Percentiles rank a stretch among this genome's conserved stretches.
Evolutionary conservation across 495 filamentous ascomycete genomes (phyloP).

Genomic region (Terfezia claveryi): DNA sequence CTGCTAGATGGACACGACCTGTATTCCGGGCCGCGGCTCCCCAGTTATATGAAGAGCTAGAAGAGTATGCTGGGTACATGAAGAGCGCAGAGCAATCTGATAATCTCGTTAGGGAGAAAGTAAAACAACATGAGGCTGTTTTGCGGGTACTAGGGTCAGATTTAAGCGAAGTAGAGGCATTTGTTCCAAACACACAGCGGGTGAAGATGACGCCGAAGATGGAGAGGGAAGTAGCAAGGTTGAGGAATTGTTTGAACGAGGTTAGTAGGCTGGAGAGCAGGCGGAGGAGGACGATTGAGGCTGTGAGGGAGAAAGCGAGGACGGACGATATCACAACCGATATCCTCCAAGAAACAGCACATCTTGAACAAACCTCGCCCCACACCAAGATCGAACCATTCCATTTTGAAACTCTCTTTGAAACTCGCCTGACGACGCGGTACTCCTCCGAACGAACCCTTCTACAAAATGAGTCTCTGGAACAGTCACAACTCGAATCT

Average conservation of each 20-base stretch:
- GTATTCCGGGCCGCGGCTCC: constrained; percentile 45
- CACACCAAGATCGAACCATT: constrained; percentile 63
- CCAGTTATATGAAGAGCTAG: constrained; percentile 52
- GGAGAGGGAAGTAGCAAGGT: constrained; percentile 49
- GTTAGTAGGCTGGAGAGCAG: constrained; percentile 58
- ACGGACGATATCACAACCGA: constrained; percentile 71
- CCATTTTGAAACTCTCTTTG: constrained; percentile 82
- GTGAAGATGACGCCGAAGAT: constrained; percentile 57
- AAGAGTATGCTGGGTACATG: constrained; percentile 72
- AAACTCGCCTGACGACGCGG: constrained; percentile 44
- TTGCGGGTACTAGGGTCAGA: constrained; percentile 59
- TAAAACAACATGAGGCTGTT: constrained; percentile 48
- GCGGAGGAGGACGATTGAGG: constrained; percentile 51
- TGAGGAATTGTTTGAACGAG: constrained; percentile 63
- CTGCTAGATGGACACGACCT: constrained; percentile 58
- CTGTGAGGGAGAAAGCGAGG: constrained; percentile 51
- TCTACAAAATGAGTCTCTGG: constrained; percentile 44
- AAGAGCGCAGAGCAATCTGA: constrained; percentile 68
- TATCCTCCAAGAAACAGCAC: constrained; percentile 59
- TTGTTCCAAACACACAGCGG: constrained; percentile 64
- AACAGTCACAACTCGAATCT: constrained; percentile 48
- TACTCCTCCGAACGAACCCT: constrained; percentile 57
- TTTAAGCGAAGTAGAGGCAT: constrained; percentile 31
- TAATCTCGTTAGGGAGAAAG: constrained; percentile 53
- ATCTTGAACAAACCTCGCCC: constrained; percentile 65